Conservation (phyloP, 176 grass and related monocot species). For the Aegilops sharonensis region DNA sequence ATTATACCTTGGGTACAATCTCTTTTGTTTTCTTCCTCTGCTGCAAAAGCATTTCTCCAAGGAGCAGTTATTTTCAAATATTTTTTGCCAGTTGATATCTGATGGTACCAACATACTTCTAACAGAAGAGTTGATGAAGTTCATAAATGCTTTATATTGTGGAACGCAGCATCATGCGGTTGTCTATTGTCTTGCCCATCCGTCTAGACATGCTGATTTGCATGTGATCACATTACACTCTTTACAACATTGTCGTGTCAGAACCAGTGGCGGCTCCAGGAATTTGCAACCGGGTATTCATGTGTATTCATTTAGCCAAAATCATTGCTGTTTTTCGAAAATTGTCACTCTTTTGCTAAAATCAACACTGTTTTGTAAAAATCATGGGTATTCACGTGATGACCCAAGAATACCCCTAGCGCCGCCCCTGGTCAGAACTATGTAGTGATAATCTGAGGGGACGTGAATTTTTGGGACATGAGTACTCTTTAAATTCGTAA, state of each 20-base stretch:
- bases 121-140: conserved; percentile 25
- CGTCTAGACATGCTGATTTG: neutral
- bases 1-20: conserved; percentile 27
- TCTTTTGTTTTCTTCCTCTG: conserved; percentile 34
- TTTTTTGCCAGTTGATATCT: conserved; percentile 27
- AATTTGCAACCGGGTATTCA: no score
- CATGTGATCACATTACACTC: neutral
- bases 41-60: conserved; percentile 35
- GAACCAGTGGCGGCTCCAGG: no score
- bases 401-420: no score
- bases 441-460: neutral
- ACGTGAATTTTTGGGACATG: no score
- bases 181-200: neutral
- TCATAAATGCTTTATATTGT: conserved; percentile 30
- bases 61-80: conserved; percentile 24
- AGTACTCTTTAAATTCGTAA: no score
- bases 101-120: conserved; percentile 27
- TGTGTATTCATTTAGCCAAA: no score
- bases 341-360: no score
- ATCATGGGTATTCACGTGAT: no score
- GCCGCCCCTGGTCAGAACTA: neutral
- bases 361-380: no score
- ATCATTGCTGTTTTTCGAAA: no score
- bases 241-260: neutral
- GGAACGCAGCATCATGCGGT: neutral